These are phyloP conservation scores for Tricholoma saponaceum DNA, from an alignment of 768 basidiomycete species.

Conservation along the genomic window DNA sequence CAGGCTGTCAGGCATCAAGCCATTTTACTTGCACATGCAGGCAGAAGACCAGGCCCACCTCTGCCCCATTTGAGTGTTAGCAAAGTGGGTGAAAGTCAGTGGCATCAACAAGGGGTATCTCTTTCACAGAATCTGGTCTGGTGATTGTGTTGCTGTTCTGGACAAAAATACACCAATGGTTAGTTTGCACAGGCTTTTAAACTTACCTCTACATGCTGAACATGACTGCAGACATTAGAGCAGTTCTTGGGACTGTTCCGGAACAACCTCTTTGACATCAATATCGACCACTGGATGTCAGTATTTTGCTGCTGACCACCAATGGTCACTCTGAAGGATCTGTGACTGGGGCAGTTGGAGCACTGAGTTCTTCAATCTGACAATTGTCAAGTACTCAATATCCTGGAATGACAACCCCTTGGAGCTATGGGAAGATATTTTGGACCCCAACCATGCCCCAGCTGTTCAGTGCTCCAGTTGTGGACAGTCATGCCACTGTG, in stretches of 20 bases:
- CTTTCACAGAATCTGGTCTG: conserved; percentile 25
- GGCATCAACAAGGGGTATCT: conserved; percentile 24
- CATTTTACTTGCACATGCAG: neutral
- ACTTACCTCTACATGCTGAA: conserved; percentile 16
- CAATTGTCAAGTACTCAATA: neutral
- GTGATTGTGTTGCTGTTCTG: conserved; percentile 20
- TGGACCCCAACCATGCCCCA: neutral
- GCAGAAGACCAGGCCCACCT: neutral
- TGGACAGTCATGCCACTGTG: neutral
- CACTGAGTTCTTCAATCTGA: neutral
- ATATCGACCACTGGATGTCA: conserved; percentile 32
- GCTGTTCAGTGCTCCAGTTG: neutral
- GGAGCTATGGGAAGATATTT: neutral
- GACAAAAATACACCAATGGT: conserved; percentile 19
- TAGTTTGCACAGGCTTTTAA: conserved; percentile 7
- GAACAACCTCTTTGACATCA: conserved; percentile 37
- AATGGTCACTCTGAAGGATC: neutral
- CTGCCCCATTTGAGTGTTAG: conserved; percentile 14
- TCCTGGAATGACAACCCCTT: neutral
- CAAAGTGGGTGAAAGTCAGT: conserved; percentile 22
- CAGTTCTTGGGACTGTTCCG: conserved; percentile 34
- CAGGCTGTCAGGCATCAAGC: neutral
- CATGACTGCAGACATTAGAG: conserved; percentile 31
- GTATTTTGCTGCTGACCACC: neutral
- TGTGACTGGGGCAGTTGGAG: neutral